Percentiles rank a stretch among this genome's conserved stretches.
Evolutionary conservation across 768 basidiomycete genomes (phyloP).

Genomic region (Leccinum truebloodii): DNA sequence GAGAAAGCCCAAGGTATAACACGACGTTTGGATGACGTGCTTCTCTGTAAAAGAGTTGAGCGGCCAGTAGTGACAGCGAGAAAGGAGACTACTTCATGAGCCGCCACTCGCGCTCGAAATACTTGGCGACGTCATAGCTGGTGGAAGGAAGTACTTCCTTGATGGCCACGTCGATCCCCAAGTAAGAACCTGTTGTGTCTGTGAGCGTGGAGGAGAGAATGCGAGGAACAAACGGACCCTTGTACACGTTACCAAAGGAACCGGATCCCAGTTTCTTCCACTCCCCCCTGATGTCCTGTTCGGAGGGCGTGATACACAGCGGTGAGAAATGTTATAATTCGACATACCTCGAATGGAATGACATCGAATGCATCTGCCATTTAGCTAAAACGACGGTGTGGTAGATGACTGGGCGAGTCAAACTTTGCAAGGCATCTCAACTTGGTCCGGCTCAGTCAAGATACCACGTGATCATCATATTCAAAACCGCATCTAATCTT

Average conservation of each 20-base stretch:
- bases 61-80: not conserved
- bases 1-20: constrained; percentile 87
- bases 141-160: constrained; percentile 93
- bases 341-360: constrained; percentile 77
- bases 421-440: constrained; percentile 6
- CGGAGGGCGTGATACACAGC: constrained; percentile 5
- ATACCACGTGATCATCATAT: constrained; percentile 27
- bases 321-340: not conserved
- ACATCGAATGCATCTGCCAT: constrained; percentile 82
- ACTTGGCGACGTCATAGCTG: constrained; percentile 94
- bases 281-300: constrained; percentile 80
- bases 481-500: constrained; percentile 16
- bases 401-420: constrained; percentile 1
- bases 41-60: constrained; percentile 46
- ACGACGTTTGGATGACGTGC: constrained; percentile 92
- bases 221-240: constrained; percentile 40
- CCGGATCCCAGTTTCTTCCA: constrained; percentile 93
- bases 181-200: constrained; percentile 66
- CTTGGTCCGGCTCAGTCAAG: constrained; percentile 18
- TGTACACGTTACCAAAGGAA: constrained; percentile 92
- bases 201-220: constrained; percentile 4
- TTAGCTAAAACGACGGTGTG: not conserved
- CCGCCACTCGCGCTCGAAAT: constrained; percentile 98
- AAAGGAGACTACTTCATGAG: constrained; percentile 72
- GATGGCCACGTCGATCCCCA: constrained; percentile 95